Evolutionary conservation across 2,329 filamentous ascomycete species (phyloP).

Genomic region (Aspergillus ustus): DNA sequence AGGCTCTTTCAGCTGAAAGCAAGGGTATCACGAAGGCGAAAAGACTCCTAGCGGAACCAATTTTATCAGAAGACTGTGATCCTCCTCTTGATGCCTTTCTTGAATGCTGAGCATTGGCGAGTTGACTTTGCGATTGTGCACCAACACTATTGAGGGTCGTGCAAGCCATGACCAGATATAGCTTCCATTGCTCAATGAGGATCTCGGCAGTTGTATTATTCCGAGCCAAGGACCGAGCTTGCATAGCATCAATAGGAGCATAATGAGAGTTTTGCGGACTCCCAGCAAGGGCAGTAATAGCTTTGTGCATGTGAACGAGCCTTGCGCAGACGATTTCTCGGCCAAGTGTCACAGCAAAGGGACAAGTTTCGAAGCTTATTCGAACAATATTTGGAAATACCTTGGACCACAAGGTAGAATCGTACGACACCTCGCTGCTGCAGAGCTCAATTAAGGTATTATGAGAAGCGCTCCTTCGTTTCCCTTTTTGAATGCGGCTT

Average conservation of each 20-base stretch:
- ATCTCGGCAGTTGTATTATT: constrained; percentile 77
- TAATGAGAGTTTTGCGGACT: constrained; percentile 60
- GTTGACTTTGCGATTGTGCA: constrained; percentile 61
- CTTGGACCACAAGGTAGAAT: constrained; percentile 95
- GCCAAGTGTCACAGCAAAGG: constrained; percentile 86
- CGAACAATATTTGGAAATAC: constrained; percentile 94
- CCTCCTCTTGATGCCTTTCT: constrained; percentile 76
- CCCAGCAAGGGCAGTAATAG: constrained; percentile 79
- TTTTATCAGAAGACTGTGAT: constrained; percentile 71
- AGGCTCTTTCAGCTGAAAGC: constrained; percentile 75
- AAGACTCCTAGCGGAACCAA: constrained; percentile 83
- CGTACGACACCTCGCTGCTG: constrained; percentile 92
- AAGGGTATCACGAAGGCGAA: constrained; percentile 93
- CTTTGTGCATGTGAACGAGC: constrained; percentile 88
- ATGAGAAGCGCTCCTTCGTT: constrained; percentile 80
- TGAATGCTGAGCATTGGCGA: constrained; percentile 71
- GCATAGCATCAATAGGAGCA: constrained; percentile 39
- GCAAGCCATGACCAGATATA: constrained; percentile 96
- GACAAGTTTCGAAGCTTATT: constrained; percentile 87
- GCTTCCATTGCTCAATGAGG: constrained; percentile 95
- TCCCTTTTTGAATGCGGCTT: constrained; percentile 86
- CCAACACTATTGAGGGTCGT: constrained; percentile 89
- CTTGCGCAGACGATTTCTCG: constrained; percentile 91
- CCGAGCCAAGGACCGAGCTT: constrained; percentile 48
- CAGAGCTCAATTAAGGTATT: constrained; percentile 91